These are phyloP conservation scores for Xylariaceae sp. DNA, from an alignment of 2,329 filamentous ascomycete species.

Conservation along the genomic window DNA sequence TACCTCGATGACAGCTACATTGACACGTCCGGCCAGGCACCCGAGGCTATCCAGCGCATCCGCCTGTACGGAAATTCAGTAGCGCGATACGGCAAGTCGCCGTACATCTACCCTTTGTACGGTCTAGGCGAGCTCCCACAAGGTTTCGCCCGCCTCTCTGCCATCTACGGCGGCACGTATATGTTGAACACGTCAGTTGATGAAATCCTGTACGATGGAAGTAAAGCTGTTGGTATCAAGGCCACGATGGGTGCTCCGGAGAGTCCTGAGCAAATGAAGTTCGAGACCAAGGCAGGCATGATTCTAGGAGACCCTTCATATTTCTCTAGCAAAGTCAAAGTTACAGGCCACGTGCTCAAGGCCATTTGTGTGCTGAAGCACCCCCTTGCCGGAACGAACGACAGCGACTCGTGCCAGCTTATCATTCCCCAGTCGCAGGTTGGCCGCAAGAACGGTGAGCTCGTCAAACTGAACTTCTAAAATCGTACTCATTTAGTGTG, in stretches of 20 bases:
- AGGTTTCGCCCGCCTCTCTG: slow-evolving; percentile 93
- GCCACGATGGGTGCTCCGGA: slow-evolving; percentile 90
- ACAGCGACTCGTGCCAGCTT: slow-evolving; percentile 85
- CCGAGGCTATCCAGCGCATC: slow-evolving; percentile 87
- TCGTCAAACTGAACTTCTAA: no score
- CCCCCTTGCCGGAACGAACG: slow-evolving; percentile 83
- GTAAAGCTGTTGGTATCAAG: slow-evolving; percentile 92
- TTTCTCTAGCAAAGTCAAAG: slow-evolving; percentile 84
- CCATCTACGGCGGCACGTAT: slow-evolving; percentile 98
- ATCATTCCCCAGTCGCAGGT: slow-evolving; percentile 98
- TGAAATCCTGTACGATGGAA: slow-evolving; percentile 78
- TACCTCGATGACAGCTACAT: slow-evolving; percentile 90
- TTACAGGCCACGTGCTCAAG: slow-evolving; percentile 86
- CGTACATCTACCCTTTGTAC: slow-evolving; percentile 99
- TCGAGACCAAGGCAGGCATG: slow-evolving; percentile 92
- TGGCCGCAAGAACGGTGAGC: slow-evolving; percentile 86
- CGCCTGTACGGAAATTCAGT: slow-evolving; percentile 97
- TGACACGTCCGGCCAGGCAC: slow-evolving; percentile 64
- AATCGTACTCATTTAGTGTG: no score
- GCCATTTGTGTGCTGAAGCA: slow-evolving; percentile 98
- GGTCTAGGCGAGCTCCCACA: slow-evolving; percentile 95
- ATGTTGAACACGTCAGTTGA: slow-evolving; percentile 97
- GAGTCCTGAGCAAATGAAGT: slow-evolving; percentile 69
- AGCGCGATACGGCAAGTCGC: slow-evolving; percentile 94
- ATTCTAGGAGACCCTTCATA: slow-evolving; percentile 96